Evolutionary conservation across 129 eudicot genomes (phyloP), one percentile per base, ranked within the genome.

Genomic region (Flaveria bidentis): DNA sequence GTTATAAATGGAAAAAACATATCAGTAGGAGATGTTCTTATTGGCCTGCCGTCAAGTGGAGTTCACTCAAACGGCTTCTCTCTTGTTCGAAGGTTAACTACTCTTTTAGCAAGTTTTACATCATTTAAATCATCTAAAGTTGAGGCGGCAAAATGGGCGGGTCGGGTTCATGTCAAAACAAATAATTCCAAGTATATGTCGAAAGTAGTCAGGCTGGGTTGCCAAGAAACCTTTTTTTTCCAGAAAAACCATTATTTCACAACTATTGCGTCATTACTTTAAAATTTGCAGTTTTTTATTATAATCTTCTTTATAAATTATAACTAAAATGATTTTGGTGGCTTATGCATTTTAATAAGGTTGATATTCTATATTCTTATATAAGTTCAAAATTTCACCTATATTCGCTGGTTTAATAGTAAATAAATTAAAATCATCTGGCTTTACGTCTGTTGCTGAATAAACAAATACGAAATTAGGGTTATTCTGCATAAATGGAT

Each of bases 11-110:
- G 97, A 23, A 88, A 88, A 64, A 88, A 85, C 67, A 90, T 93
- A 26, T 47, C 33, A 15, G 96, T 74, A 12, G 93, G 96, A 46
- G 96, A 90, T 77, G 89, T 87, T 30, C 89, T 93, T 33, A 81
- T 91, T 81, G 93, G 96, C 25, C 79, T 87, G 8, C 96, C 93
- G 36, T 93, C 97, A 9, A 85, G 96, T 75, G 98, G 97, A 76
- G 92, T 90, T 76, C 96, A 90, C 77, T 88, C 97, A 36, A 88
- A 90, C 67, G 96, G 97, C 3, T 88, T 93, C 69, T 90, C 97
- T 82, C 93, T 93, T 60, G 97, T 93, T 41, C 81, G 97, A 86
- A 93, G 96, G 96, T 90, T 72, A 44, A 73, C 23, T 28, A 28
- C 14, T 51, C 11, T 23, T 74, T 23, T 25, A 42, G 12, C 50